Conservation (phyloP, 2,329 filamentous ascomycete species). For the Penicillium sp. region DNA sequence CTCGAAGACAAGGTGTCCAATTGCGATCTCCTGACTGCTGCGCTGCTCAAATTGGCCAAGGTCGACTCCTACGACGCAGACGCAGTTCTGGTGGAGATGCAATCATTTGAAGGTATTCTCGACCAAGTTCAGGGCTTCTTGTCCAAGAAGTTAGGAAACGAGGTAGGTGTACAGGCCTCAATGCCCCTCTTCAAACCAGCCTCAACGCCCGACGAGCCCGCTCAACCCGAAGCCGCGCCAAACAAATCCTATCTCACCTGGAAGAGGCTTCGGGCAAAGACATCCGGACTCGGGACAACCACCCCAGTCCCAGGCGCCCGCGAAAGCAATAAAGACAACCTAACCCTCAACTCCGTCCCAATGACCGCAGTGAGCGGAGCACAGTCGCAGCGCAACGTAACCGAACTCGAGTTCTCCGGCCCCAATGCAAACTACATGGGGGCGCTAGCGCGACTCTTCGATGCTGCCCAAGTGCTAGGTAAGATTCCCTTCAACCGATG, state of each 20-base stretch:
- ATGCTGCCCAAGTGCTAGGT: constrained; percentile 92
- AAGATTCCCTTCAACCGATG: constrained; percentile 30
- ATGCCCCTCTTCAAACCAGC: constrained; percentile 72
- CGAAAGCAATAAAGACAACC: constrained; percentile 59
- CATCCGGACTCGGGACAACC: constrained; percentile 64
- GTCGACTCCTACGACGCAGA: constrained; percentile 91
- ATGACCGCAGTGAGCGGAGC: constrained; percentile 67
- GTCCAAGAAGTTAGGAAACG: constrained; percentile 83
- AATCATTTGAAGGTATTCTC: constrained; percentile 78
- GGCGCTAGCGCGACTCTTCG: constrained; percentile 84
- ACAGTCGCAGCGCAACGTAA: constrained; percentile 70
- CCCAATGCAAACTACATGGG: constrained; percentile 91
- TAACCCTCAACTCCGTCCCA: constrained; percentile 73
- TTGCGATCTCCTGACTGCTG: constrained; percentile 87
- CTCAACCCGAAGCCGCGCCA: constrained; percentile 40
- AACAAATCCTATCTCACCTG: constrained; percentile 81
- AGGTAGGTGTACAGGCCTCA: constrained; percentile 81
- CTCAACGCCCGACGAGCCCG: constrained; percentile 49
- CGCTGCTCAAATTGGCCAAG: constrained; percentile 76
- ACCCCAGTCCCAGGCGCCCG: constrained; percentile 37
- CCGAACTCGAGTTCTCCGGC: constrained; percentile 71
- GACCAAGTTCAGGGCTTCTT: constrained; percentile 80
- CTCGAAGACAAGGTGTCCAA: constrained; percentile 92
- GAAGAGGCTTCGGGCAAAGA: constrained; percentile 88
- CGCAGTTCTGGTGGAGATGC: constrained; percentile 91